Percentiles rank a stretch among this genome's conserved stretches.
These are phyloP conservation scores for Hyphodiscus hymeniophilus DNA, from an alignment of 495 filamentous ascomycete species.

Conservation along the genomic window DNA sequence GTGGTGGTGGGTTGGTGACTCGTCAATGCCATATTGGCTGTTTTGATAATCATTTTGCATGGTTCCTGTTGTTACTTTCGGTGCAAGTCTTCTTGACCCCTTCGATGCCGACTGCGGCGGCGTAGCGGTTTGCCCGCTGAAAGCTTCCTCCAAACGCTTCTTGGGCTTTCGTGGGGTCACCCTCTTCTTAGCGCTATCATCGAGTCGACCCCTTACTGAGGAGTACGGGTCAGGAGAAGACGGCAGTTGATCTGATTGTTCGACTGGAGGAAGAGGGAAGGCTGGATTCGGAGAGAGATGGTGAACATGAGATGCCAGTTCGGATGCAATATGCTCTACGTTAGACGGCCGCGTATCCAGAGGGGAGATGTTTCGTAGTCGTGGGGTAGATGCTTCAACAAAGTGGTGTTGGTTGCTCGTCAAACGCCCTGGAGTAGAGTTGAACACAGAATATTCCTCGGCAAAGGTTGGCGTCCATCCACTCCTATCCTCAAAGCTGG, in stretches of 20 bases:
- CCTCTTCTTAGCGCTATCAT: slow-evolving; percentile 29
- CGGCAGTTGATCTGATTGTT: slow-evolving; percentile 44
- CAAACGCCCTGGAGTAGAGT: slow-evolving; percentile 43
- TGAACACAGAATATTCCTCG: slow-evolving; percentile 51
- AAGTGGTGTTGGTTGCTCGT: slow-evolving; percentile 32
- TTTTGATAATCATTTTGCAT: slow-evolving; percentile 46
- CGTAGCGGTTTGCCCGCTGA: slow-evolving; percentile 38
- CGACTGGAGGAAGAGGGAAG: slow-evolving; percentile 46
- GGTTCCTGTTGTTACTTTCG: slow-evolving; percentile 35
- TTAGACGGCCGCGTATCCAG: slow-evolving; percentile 11
- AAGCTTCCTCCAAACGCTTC: slow-evolving; percentile 26
- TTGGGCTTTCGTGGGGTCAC: slow-evolving; percentile 27
- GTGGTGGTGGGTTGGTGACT: slow-evolving; percentile 21
- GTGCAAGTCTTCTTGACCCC: slow-evolving; percentile 41
- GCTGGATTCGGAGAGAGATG: slow-evolving; percentile 46
- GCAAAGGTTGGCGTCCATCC: slow-evolving; percentile 48
- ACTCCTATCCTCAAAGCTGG: slow-evolving; percentile 37
- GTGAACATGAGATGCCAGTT: slow-evolving; percentile 49
- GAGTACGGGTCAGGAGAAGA: slow-evolving; percentile 48
- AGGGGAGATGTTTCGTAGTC: background rate
- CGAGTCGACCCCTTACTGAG: slow-evolving; percentile 24
- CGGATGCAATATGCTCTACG: slow-evolving; percentile 27
- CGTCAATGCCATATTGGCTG: slow-evolving; percentile 19
- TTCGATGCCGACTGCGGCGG: slow-evolving; percentile 44
- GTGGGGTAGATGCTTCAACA: slow-evolving; percentile 17